Base-by-base conservation (phyloP, 2,329 filamentous ascomycete genomes). In the Claviceps africana region DNA sequence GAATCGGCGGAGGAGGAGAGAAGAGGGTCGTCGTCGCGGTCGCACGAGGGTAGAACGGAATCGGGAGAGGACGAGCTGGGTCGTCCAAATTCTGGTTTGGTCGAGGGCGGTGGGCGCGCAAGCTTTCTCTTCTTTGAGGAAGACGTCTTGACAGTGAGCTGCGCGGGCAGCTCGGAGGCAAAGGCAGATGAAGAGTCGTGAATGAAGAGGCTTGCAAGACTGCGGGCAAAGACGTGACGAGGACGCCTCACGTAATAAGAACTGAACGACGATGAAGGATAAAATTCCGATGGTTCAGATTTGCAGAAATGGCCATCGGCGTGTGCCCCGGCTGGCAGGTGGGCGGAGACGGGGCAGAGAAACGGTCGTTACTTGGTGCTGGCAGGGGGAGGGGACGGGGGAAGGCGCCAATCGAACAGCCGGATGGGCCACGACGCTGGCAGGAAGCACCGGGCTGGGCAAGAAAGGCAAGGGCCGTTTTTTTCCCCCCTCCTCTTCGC, bases 121-220 rank as follows among this genome's bases (percentile, higher is more conserved):
- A 83, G 77, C 77, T 79, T 83, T 75, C 80, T 76, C 80, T 83
- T 84, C 79, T 83, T 84, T 76, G 72, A 75, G 73, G 79, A 83
- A 80, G 80, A 83, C 81, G 81, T 84, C 69, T 76, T 84, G 81
- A 77, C 73, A 67, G 75, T 70, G 81, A 83, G 81, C 81, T 82
- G 79, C 80, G 66, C 66, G 60, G 62, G 78, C 78, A 81, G 78
- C 78, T 81, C 78, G 68, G 62, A 63, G 58, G 48, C 46, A 43
- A 51, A 54, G 37, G 52, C 45, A 25, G 50, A 47, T 45, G 52
- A 50, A 50, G 50, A 35, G 35, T 52, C 40, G 17, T 31, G 51
- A 49, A 35, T 31, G 33, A 54, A 43, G 47, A 56, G 21, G 40
- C 30, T 43, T 45, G 49, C 19, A 51, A 51, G 40, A 37, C 42